These are phyloP conservation scores for Exophiala xenobiotica DNA, from an alignment of 2,329 filamentous ascomycete species.

Conservation along the genomic window DNA sequence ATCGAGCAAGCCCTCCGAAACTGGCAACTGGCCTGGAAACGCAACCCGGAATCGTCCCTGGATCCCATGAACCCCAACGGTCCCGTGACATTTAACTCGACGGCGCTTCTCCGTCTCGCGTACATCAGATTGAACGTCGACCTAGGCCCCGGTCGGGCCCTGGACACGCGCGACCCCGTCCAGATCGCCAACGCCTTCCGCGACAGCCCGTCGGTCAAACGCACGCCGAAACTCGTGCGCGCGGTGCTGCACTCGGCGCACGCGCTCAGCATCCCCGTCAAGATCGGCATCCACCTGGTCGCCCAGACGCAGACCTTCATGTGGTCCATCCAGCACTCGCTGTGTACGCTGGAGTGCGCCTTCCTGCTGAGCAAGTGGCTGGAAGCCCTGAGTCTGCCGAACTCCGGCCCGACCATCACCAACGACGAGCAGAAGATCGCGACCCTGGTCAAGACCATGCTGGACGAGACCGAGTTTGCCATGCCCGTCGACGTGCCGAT, in stretches of 20 bases:
- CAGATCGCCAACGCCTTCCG: constrained; percentile 60
- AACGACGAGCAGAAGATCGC: constrained; percentile 42
- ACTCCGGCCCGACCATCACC: constrained; percentile 37
- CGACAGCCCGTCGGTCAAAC: constrained; percentile 55
- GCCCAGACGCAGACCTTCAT: constrained; percentile 41
- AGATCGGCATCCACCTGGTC: constrained; percentile 41
- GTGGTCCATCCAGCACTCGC: constrained; percentile 43
- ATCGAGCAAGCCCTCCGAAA: constrained; percentile 45
- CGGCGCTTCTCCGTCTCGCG: constrained; percentile 59
- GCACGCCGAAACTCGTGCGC: constrained; percentile 58
- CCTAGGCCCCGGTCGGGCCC: constrained; percentile 42
- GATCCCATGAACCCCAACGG: constrained; percentile 46
- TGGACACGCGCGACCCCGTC: constrained; percentile 62
- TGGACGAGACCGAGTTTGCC: constrained; percentile 40
- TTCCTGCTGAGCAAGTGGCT: constrained; percentile 44
- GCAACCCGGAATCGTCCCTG: constrained; percentile 40
- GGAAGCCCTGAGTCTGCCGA: constrained; percentile 34
- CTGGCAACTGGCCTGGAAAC: constrained; percentile 43
- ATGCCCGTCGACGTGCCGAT: constrained; percentile 22
- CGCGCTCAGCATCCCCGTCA: constrained; percentile 58
- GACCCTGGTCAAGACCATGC: constrained; percentile 41
- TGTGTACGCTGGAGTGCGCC: constrained; percentile 42
- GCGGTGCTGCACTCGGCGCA: constrained; percentile 67
- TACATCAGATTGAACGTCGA: constrained; percentile 49
- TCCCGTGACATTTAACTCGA: constrained; percentile 65